phyloP scores from a whole-genome alignment of 2,329 filamentous ascomycete species.

The Westerdykella aurantiaca region DNA sequence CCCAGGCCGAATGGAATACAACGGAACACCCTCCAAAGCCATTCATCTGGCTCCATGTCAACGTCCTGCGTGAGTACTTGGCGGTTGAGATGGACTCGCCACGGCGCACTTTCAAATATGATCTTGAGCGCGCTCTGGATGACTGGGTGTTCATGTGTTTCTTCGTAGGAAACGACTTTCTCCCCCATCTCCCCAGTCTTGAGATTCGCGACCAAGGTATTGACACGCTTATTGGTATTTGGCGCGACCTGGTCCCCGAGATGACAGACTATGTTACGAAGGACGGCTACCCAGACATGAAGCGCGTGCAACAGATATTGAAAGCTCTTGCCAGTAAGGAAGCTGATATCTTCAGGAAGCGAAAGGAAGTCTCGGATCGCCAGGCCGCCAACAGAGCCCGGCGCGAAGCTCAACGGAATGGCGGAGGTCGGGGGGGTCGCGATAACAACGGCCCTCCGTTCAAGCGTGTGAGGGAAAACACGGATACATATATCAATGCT shows the following conservation, averaged over 20 bases:
- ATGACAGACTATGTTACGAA: constrained; percentile 98
- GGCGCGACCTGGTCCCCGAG: constrained; percentile 81
- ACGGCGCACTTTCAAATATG: constrained; percentile 78
- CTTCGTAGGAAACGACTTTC: constrained; percentile 97
- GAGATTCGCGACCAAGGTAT: constrained; percentile 97
- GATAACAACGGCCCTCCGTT: constrained; percentile 28
- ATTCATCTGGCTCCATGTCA: constrained; percentile 97
- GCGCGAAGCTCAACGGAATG: constrained; percentile 47
- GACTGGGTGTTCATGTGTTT: constrained; percentile 99
- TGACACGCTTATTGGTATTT: constrained; percentile 92
- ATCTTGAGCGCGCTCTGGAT: constrained; percentile 88
- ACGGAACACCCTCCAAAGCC: constrained; percentile 62
- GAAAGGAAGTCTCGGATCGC: constrained; percentile 79
- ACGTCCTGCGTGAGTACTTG: constrained; percentile 85
- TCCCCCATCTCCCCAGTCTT: constrained; percentile 93
- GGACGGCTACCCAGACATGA: constrained; percentile 85
- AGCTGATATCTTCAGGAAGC: constrained; percentile 82
- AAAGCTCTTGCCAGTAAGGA: constrained; percentile 86
- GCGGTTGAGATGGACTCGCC: constrained; percentile 82
- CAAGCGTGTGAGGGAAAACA: constrained; percentile 33
- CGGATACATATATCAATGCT: constrained; percentile 30
- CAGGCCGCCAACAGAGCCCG: constrained; percentile 62
- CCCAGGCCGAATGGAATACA: constrained; percentile 43
- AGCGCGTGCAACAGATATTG: constrained; percentile 80
- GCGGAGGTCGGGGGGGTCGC: constrained; percentile 14